Conservation (phyloP, 805 yeast genomes). For the Priceomyces haplophilus region DNA sequence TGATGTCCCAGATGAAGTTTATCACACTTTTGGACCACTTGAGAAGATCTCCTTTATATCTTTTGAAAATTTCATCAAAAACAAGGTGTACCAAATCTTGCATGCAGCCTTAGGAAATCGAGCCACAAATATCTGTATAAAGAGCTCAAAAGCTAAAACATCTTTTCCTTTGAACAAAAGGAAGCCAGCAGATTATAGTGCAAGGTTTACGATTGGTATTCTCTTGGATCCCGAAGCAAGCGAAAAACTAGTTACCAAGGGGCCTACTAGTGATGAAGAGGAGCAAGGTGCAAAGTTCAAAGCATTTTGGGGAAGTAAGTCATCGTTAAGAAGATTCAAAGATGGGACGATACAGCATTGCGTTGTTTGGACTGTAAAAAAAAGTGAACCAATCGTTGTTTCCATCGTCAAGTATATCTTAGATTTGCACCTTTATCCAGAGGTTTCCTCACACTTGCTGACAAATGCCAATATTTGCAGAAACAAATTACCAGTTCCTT, state of each 20-base stretch:
- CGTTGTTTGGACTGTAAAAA: slow-evolving; percentile 72
- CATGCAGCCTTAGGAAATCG: slow-evolving; percentile 56
- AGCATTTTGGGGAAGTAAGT: slow-evolving; percentile 83
- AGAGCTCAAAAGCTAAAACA: slow-evolving; percentile 19
- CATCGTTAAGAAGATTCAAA: slow-evolving; percentile 86
- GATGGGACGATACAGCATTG: slow-evolving; percentile 90
- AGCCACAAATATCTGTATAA: slow-evolving; percentile 36
- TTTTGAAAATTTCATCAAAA: slow-evolving; percentile 61
- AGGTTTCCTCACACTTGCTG: slow-evolving; percentile 32
- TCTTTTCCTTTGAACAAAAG: slow-evolving; percentile 49
- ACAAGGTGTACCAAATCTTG: slow-evolving; percentile 58
- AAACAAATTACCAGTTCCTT: slow-evolving; percentile 55
- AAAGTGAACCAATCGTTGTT: slow-evolving; percentile 59
- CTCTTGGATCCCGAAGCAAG: slow-evolving; percentile 66
- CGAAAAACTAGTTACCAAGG: slow-evolving; percentile 82
- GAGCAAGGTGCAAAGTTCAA: slow-evolving; percentile 62
- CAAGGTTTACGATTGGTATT: slow-evolving; percentile 54
- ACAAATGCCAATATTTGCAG: slow-evolving; percentile 46
- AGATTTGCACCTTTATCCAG: slow-evolving; percentile 57
- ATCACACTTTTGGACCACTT: slow-evolving; percentile 57
- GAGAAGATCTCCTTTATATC: slow-evolving; percentile 72
- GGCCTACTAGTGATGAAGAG: slow-evolving; percentile 65
- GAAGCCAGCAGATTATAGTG: slow-evolving; percentile 41
- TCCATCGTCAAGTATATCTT: slow-evolving; percentile 64
- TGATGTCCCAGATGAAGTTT: slow-evolving; percentile 40